phyloP scores from a whole-genome alignment of 805 yeast genomes.

The Nakazawaea pomicola region DNA sequence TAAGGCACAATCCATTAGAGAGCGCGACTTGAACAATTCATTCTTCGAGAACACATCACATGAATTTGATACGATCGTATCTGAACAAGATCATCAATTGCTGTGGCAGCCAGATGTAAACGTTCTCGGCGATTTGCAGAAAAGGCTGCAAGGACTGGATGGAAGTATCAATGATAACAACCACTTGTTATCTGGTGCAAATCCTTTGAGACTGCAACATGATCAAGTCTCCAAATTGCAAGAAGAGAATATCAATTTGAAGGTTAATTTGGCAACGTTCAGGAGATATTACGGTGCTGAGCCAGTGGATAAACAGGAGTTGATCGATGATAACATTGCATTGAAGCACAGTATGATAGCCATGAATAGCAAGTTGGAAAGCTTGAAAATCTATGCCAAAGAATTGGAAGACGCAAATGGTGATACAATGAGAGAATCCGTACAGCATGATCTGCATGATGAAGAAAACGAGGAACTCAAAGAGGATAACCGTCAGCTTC shows the following conservation, averaged over 20 bases:
- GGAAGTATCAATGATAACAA: slow-evolving; percentile 15
- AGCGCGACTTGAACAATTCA: no score
- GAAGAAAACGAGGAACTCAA: slow-evolving; percentile 3
- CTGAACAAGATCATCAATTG: not conserved
- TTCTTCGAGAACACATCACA: slow-evolving; percentile 21
- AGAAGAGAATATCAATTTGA: slow-evolving; percentile 38
- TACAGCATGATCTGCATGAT: no score
- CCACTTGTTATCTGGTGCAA: slow-evolving; percentile 15
- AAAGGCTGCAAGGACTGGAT: no score
- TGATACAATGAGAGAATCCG: not conserved
- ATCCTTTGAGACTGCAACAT: slow-evolving; percentile 19
- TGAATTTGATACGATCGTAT: slow-evolving; percentile 16
- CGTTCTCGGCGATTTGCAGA: slow-evolving; percentile 2
- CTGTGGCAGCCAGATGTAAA: slow-evolving; percentile 5
- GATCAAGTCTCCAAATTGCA: slow-evolving; percentile 24
- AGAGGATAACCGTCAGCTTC: not conserved
- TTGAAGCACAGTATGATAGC: slow-evolving; percentile 24
- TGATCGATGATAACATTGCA: slow-evolving; percentile 32
- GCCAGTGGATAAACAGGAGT: slow-evolving; percentile 34
- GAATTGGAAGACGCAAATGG: slow-evolving; percentile 6
- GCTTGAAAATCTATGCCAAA: slow-evolving; percentile 3
- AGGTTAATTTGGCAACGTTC: slow-evolving; percentile 36
- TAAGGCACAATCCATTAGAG: no score
- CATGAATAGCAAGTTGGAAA: slow-evolving; percentile 8
- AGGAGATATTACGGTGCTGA: slow-evolving; percentile 33